These are phyloP conservation scores for Pythium chondricola DNA, from an alignment of 352 stramenopile species.

Conservation along the genomic window DNA sequence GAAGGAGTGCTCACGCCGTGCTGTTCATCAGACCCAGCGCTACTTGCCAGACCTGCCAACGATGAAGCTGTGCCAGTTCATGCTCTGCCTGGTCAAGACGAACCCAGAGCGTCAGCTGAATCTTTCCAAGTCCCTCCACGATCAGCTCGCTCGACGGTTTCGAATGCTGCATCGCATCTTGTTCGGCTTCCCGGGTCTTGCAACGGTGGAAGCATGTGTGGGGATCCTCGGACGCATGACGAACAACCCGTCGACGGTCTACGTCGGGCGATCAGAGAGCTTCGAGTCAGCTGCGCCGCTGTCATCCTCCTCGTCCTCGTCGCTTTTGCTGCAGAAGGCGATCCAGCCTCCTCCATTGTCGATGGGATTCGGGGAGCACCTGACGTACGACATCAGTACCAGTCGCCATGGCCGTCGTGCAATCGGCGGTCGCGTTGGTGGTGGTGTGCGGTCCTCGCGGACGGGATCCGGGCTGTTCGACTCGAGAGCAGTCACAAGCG, in stretches of 20 bases:
- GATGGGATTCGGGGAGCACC: constrained; percentile 18
- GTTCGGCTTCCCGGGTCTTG: constrained; percentile 64
- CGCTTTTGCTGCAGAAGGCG: constrained; percentile 2
- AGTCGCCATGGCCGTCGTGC: background rate
- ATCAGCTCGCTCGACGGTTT: constrained; percentile 64
- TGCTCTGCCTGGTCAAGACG: constrained; percentile 55
- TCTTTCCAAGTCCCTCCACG: constrained; percentile 56
- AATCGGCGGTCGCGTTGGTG: background rate
- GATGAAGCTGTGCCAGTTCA: constrained; percentile 77
- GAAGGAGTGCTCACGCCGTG: no score
- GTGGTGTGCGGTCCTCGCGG: background rate
- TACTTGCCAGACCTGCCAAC: constrained; percentile 66
- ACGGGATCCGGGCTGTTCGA: background rate
- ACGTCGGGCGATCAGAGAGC: constrained; percentile 46
- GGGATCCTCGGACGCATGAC: constrained; percentile 74
- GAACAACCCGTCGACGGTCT: constrained; percentile 50
- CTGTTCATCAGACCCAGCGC: constrained; percentile 33
- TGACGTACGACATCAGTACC: constrained; percentile 8
- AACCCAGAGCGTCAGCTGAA: constrained; percentile 60
- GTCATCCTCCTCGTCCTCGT: background rate
- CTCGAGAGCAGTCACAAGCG: background rate
- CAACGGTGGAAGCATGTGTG: constrained; percentile 67
- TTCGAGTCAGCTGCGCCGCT: background rate
- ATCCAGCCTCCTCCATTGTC: constrained; percentile 16
- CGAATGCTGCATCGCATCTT: constrained; percentile 75